Evolutionary conservation across 495 filamentous ascomycete species (phyloP), one percentile per base, ranked within the genome.

Genomic region (Xylaria acuta): DNA sequence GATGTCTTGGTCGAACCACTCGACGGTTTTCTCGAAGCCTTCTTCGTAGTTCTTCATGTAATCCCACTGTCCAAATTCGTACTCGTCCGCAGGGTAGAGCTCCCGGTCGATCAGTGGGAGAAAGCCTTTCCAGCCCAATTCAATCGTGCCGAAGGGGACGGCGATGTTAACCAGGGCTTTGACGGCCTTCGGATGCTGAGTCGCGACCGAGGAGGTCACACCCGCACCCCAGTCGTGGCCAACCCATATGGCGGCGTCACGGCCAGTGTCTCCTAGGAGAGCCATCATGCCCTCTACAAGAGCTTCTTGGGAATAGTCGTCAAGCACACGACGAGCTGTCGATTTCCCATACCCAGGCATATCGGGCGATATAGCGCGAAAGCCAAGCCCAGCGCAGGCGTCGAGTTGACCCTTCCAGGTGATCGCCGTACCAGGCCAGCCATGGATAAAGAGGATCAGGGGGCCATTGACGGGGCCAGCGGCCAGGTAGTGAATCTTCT

Each of bases 201-300:
- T 72, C n/a, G 70, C 70, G 49, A 72, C 70, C 38, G 70, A 67
- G 2, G 62, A 66, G 2, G 53, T 56, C 11, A 66, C 62, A 4
- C 62, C 62, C 63, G 70, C 49, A 45, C 70, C 70, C 70, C 70
- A 72, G n/a, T 72, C 70, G 34, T 72, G 70, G 22, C 70, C 70
- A 1, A 72, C 62, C 70, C 70, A 72, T 38, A 72, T n/a, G 27
- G 70, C 70, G 16, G 70, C 70, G 20, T 72, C 63, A 14, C 70
- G 70, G 32, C 63, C 41, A 12, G 70, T 72, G 27, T 72, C 62
- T 51, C 8, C 38, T 1, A 72, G 41, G 3, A 72, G 63, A 20
- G 63, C 70, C 40, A 66, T 32, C 70, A 72, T 72, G 40, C 70
- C 70, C 70, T 72, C 70, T 25, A 72, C 70, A 5, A 72, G n/a